Evolutionary conservation across 768 basidiomycete genomes (phyloP), one percentile per base, ranked within the genome.

Genomic region (Clathrus columnatus): DNA sequence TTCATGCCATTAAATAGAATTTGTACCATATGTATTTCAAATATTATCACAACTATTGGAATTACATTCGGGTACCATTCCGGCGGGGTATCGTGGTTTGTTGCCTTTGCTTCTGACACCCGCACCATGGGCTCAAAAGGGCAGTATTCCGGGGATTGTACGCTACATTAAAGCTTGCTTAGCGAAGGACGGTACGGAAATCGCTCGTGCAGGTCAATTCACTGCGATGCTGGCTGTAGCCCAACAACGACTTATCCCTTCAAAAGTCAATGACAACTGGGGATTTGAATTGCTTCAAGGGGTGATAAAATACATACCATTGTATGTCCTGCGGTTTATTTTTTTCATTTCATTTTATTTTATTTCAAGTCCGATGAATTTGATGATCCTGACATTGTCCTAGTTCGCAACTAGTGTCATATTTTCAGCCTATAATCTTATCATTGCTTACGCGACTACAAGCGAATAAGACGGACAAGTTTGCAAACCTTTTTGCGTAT

Each of bases 21-120:
- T 96, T 65, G 85, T 98, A 47, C 95, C 96, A 4, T 99, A 96
- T 67, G 87, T 89, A 53, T 97, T 98, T 77, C 96, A 99, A 65
- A 80, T 99, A 61, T 82, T 97, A 45, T 87, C 93, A 0, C 96
- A 98, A 64, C 92, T 99, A 78, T 84, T 99, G 27, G 87, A 92
- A 59, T 72, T 91, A 2, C 93, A 95, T 61, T 57, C 70, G 1
- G 53, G 36, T 20, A n/a, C 17, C 30, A 47, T 1, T 64, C 68
- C 2, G 73, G 69, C 73, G 0, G 80, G 85, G 54, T 99, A 97
- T 71, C 83, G 84, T 24, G 72, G 76, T 26, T 74, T 98, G 7
- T 77, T 97, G 5, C 85, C 83, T 0, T 84, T 91, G 63, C 75
- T 99, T 17, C 79, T 97, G 45, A 87, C 85, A 0, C 91, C 93